These are phyloP conservation scores for Tremella mesenterica DNA, from an alignment of 768 basidiomycete genomes.

Conservation along the genomic window DNA sequence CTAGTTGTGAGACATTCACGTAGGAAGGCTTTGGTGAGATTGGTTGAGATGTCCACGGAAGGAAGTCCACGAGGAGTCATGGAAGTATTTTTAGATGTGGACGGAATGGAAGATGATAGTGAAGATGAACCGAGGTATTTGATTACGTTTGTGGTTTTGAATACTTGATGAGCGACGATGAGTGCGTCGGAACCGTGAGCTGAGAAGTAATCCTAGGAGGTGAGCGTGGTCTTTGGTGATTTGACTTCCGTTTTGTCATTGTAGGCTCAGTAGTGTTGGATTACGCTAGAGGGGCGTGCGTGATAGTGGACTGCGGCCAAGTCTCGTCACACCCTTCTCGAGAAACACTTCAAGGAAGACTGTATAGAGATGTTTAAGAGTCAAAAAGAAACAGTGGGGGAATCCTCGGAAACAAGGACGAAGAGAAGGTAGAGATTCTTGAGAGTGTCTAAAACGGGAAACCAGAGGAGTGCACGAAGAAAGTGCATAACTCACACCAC, in stretches of 20 bases:
- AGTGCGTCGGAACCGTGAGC: constrained; percentile 79
- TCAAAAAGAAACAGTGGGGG: no score
- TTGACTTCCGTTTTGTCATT: no score
- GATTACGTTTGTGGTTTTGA: constrained; percentile 74
- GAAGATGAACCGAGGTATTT: constrained; percentile 64
- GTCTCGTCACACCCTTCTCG: constrained; percentile 2
- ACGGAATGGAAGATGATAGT: constrained; percentile 10
- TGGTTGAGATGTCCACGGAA: constrained; percentile 65
- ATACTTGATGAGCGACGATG: constrained; percentile 59
- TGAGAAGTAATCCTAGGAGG: constrained; percentile 64
- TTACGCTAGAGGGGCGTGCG: no score
- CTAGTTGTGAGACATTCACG: constrained; percentile 80
- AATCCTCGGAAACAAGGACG: no score
- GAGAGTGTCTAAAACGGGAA: no score
- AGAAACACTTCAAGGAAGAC: no score
- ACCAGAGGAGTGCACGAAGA: no score
- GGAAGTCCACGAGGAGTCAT: constrained; percentile 51
- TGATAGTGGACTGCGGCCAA: no score
- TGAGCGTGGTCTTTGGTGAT: no score
- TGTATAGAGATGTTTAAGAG: no score
- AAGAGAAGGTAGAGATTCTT: no score
- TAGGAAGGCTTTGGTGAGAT: constrained; percentile 70
- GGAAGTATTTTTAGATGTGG: not conserved
- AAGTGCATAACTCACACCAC: constrained; percentile 45
- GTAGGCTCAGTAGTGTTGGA: no score